phyloP scores from a whole-genome alignment of 306 rosid genomes.

The Pueraria montana region DNA sequence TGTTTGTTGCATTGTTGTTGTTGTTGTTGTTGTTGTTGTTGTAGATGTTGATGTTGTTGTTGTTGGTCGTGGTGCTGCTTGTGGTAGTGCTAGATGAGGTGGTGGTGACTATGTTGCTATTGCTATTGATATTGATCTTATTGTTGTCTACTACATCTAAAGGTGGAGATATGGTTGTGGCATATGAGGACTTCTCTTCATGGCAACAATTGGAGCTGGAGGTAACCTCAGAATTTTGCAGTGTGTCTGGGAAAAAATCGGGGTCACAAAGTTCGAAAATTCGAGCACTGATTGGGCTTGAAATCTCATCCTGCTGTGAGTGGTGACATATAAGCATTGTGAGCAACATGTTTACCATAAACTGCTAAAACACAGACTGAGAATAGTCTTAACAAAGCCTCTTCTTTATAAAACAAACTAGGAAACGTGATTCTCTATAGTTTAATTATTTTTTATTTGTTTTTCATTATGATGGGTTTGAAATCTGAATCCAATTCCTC shows the following conservation, averaged over 20 bases:
- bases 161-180: slow-evolving; percentile 58
- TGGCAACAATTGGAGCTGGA: slow-evolving; percentile 82
- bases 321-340: slow-evolving; percentile 48
- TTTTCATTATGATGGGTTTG: slow-evolving; percentile 39
- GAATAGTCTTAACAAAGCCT: slow-evolving; percentile 36
- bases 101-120: slow-evolving; percentile 51
- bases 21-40: no score
- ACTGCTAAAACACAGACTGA: slow-evolving; percentile 20
- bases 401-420: slow-evolving; percentile 55
- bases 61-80: not conserved
- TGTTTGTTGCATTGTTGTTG: slow-evolving; percentile 49
- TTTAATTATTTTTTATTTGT: not conserved
- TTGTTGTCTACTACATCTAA: slow-evolving; percentile 60
- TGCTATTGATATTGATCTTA: slow-evolving; percentile 40
- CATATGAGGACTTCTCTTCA: slow-evolving; percentile 73
- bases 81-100: slow-evolving; percentile 43
- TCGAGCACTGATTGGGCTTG: slow-evolving; percentile 80
- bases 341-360: slow-evolving; percentile 47
- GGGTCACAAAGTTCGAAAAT: slow-evolving; percentile 77
- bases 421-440: slow-evolving; percentile 68
- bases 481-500: slow-evolving; percentile 59
- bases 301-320: slow-evolving; percentile 86
- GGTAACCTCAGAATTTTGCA: slow-evolving; percentile 86
- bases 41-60: slow-evolving; percentile 29
- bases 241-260: slow-evolving; percentile 76